These are phyloP conservation scores for Diophrys sp. DNA, from an alignment of 73 alveolate genomes.

Conservation along the genomic window DNA sequence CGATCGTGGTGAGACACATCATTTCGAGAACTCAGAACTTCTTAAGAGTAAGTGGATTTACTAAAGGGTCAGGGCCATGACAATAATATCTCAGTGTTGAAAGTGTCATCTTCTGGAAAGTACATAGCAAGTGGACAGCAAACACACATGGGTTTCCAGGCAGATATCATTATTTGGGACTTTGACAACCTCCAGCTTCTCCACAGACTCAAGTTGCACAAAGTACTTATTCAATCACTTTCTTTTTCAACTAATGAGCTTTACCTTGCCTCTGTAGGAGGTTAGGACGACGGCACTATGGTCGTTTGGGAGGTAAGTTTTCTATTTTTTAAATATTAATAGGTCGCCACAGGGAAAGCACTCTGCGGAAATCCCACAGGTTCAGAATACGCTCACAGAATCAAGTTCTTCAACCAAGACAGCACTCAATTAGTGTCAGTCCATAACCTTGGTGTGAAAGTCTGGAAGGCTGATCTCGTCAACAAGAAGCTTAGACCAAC, in stretches of 20 bases:
- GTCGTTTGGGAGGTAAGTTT: slow-evolving; percentile 76
- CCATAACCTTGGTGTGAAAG: slow-evolving; percentile 75
- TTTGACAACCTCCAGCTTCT: slow-evolving; percentile 81
- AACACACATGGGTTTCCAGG: slow-evolving; percentile 92
- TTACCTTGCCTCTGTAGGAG: slow-evolving; percentile 95
- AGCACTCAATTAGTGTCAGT: slow-evolving; percentile 79
- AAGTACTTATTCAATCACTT: slow-evolving; percentile 81
- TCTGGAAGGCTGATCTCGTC: slow-evolving; percentile 81
- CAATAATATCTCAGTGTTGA: slow-evolving; percentile 76
- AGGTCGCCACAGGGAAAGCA: slow-evolving; percentile 86
- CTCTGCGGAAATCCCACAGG: slow-evolving; percentile 88
- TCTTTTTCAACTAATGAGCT: slow-evolving; percentile 91
- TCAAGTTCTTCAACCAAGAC: slow-evolving; percentile 74
- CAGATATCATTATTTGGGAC: slow-evolving; percentile 96
- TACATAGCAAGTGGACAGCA: slow-evolving; percentile 86
- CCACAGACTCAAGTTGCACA: slow-evolving; percentile 91
- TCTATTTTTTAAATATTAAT: slow-evolving; percentile 8
- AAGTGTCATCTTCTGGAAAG: slow-evolving; percentile 83
- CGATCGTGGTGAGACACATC: slow-evolving; percentile 89
- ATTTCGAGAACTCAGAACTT: slow-evolving; percentile 64
- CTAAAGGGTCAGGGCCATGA: slow-evolving; percentile 77
- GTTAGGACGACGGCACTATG: slow-evolving; percentile 91
- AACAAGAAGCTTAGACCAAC: slow-evolving; percentile 69
- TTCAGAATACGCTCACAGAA: slow-evolving; percentile 78
- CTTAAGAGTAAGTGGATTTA: slow-evolving; percentile 43